Conservation (phyloP, 1,139 yeast species). For the Saccharomyces hybrid region DNA sequence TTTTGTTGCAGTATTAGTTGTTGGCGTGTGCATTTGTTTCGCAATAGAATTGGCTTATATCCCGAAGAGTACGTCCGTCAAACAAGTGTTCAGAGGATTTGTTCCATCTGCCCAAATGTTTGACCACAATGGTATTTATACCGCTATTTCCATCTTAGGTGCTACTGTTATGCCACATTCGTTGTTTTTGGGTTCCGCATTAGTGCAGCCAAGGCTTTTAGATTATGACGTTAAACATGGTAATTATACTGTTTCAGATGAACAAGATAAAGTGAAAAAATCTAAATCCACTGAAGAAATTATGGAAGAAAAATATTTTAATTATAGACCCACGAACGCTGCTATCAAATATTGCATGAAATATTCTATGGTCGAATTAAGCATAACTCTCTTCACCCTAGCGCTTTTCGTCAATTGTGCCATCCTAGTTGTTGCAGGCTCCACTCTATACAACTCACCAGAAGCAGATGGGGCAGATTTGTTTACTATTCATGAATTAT, state of each 20-base stretch:
- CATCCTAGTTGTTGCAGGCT: constrained; percentile 67
- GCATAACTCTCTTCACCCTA: constrained; percentile 59
- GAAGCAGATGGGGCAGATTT: constrained; percentile 69
- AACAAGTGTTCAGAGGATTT: constrained; percentile 59
- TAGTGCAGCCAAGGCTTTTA: constrained; percentile 64
- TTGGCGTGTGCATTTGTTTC: constrained; percentile 66
- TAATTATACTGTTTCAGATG: constrained; percentile 28
- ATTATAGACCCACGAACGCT: constrained; percentile 55
- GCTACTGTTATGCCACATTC: constrained; percentile 85
- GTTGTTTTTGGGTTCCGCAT: constrained; percentile 64
- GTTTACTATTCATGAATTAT: constrained; percentile 57
- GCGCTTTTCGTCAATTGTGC: constrained; percentile 78
- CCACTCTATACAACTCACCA: constrained; percentile 57
- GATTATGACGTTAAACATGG: constrained; percentile 50
- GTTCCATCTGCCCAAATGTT: constrained; percentile 61
- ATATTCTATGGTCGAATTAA: constrained; percentile 58
- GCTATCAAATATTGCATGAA: constrained; percentile 63
- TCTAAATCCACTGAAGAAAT: constrained; percentile 15
- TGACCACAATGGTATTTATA: constrained; percentile 56
- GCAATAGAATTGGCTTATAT: constrained; percentile 58
- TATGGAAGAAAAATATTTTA: constrained; percentile 20
- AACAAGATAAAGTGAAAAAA: constrained; percentile 12
- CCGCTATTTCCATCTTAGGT: constrained; percentile 72
- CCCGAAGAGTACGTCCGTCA: constrained; percentile 40
- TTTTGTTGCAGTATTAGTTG: constrained; percentile 57